Conservation (phyloP, 2,329 filamentous ascomycete genomes). For the Exophiala bonariae region DNA sequence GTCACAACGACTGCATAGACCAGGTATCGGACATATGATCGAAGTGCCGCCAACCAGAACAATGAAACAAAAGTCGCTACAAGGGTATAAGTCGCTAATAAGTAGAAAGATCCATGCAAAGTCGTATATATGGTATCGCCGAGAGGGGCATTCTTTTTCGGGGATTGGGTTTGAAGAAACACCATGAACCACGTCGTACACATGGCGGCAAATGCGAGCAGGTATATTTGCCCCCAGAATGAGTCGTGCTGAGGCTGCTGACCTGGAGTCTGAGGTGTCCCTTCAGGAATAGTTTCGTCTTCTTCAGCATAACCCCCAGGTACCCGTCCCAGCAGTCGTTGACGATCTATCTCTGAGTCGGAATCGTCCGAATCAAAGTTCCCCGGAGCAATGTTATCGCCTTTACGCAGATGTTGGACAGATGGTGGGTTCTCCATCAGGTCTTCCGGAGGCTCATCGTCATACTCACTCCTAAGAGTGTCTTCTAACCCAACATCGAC, state of each 20-base stretch:
- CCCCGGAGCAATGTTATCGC: conserved; percentile 37
- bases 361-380: conserved; percentile 48
- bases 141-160: conserved; percentile 67
- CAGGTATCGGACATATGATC: conserved; percentile 83
- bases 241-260: conserved; percentile 80
- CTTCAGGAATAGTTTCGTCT: conserved; percentile 54
- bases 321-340: conserved; percentile 37
- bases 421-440: conserved; percentile 55
- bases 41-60: conserved; percentile 83
- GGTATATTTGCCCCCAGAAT: conserved; percentile 88
- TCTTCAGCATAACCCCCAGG: conserved; percentile 52
- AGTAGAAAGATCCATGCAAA: conserved; percentile 80
- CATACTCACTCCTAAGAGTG: conserved; percentile 50
- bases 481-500: conserved; percentile 84
- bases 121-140: conserved; percentile 95
- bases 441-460: conserved; percentile 42
- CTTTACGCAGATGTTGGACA: conserved; percentile 57
- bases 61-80: conserved; percentile 86
- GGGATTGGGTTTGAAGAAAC: conserved; percentile 80
- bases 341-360: conserved; percentile 44
- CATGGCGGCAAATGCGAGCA: conserved; percentile 79
- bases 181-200: conserved; percentile 87
- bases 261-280: conserved; percentile 59
- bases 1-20: conserved; percentile 78
- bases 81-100: conserved; percentile 86